Conservation (phyloP, 768 basidiomycete species). For the Calocybe cyanea region DNA sequence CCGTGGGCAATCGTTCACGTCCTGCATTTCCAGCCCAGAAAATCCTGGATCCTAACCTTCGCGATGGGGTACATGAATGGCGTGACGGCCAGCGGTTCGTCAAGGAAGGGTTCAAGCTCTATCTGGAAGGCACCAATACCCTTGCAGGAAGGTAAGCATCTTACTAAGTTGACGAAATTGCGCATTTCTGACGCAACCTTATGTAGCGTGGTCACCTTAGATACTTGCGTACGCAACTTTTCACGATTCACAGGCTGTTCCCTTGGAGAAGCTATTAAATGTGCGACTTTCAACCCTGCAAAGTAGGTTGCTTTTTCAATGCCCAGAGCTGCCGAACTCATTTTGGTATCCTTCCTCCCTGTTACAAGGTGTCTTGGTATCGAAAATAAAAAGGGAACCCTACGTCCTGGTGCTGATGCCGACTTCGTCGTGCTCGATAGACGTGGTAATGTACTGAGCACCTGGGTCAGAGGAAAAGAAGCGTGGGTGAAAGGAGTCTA, state of each 20-base stretch:
- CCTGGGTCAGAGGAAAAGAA: conserved; percentile 75
- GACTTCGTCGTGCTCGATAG: conserved; percentile 77
- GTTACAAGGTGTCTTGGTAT: conserved; percentile 76
- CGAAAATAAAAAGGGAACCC: conserved; percentile 74
- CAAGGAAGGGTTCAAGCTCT: conserved; percentile 78
- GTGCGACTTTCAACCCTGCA: conserved; percentile 84
- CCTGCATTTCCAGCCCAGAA: conserved; percentile 60
- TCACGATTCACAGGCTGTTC: conserved; percentile 80
- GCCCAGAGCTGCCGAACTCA: not conserved
- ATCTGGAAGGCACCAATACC: conserved; percentile 81
- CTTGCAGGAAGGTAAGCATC: conserved; percentile 77
- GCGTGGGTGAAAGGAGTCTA: conserved; percentile 49
- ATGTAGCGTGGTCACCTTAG: conserved; percentile 71
- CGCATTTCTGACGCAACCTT: conserved; percentile 1
- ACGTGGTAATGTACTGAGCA: conserved; percentile 60
- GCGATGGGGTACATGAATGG: conserved; percentile 86
- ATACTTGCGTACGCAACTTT: conserved; percentile 85
- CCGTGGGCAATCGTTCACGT: not conserved
- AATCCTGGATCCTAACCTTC: conserved; percentile 78
- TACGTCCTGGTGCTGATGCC: conserved; percentile 81
- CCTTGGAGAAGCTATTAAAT: conserved; percentile 78
- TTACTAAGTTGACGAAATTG: not conserved
- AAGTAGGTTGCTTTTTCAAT: conserved; percentile 42
- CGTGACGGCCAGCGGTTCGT: conserved; percentile 77
- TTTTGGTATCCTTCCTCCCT: conserved; percentile 3